Conservation (phyloP, 1,284 basidiomycete species). For the Mycena citricolor region DNA sequence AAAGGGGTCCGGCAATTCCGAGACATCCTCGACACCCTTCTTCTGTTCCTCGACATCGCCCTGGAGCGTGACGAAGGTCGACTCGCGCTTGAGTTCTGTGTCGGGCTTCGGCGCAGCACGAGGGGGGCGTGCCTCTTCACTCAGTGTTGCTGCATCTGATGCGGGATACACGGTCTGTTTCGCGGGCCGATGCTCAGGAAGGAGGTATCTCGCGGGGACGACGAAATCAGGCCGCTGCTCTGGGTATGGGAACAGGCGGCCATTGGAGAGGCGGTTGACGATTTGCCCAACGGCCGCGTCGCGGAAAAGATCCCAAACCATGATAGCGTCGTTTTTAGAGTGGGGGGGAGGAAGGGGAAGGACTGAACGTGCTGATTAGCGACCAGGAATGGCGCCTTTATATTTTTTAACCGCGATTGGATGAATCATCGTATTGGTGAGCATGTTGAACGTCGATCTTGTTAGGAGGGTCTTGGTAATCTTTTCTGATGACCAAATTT, state of each 20-base stretch:
- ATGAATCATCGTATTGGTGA: too few relatives aligned
- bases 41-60: slow-evolving; percentile 18
- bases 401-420: too few relatives aligned
- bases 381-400: too few relatives aligned
- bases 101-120: slow-evolving; percentile 5
- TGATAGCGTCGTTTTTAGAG: too few relatives aligned
- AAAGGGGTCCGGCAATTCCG: slow-evolving; percentile 17
- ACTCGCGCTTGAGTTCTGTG: slow-evolving; percentile 17
- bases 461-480: too few relatives aligned
- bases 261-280: slow-evolving; percentile 26
- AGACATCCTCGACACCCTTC: slow-evolving; percentile 14
- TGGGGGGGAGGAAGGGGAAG: too few relatives aligned
- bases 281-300: slow-evolving; percentile 29
- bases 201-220: slow-evolving; percentile 21
- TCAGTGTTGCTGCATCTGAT: slow-evolving; percentile 15
- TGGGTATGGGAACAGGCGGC: slow-evolving; percentile 24
- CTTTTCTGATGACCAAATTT: too few relatives aligned
- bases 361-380: too few relatives aligned
- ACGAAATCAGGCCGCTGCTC: slow-evolving; percentile 25
- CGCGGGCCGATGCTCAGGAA: slow-evolving; percentile 6
- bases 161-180: background rate
- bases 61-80: slow-evolving; percentile 7
- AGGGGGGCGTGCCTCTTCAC: slow-evolving; percentile 1
- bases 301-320: slow-evolving; percentile 25
- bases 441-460: too few relatives aligned